Conservation (phyloP, 2,329 filamentous ascomycete genomes). For the Tolypocladium album region DNA sequence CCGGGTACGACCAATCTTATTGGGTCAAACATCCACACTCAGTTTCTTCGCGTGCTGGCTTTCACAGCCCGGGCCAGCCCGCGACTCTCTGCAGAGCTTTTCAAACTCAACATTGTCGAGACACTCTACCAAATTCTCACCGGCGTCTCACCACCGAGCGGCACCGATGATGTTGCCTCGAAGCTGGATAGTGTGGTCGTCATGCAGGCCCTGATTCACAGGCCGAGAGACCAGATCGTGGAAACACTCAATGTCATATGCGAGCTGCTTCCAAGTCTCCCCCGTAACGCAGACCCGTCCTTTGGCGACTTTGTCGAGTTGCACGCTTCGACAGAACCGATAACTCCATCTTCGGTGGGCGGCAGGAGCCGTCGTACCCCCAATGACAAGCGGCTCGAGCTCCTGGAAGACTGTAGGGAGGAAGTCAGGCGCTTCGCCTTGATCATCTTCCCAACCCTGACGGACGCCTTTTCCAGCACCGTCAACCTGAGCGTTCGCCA, state of each 20-base stretch:
- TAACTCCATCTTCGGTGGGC: slow-evolving; percentile 23
- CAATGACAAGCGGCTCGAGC: slow-evolving; percentile 71
- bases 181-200: slow-evolving; percentile 95
- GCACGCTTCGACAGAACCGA: slow-evolving; percentile 25
- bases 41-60: slow-evolving; percentile 84
- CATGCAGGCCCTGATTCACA: slow-evolving; percentile 96
- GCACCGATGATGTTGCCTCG: slow-evolving; percentile 63
- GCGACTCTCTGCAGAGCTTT: slow-evolving; percentile 73
- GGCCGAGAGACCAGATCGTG: slow-evolving; percentile 89
- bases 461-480: slow-evolving; percentile 94
- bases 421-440: slow-evolving; percentile 87
- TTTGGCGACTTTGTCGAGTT: slow-evolving; percentile 34
- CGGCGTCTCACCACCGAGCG: slow-evolving; percentile 80
- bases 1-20: slow-evolving; percentile 95
- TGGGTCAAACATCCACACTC: slow-evolving; percentile 86
- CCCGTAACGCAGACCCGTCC: slow-evolving; percentile 37
- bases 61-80: slow-evolving; percentile 87
- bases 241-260: slow-evolving; percentile 97
- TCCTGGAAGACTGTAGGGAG: slow-evolving; percentile 71
- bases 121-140: slow-evolving; percentile 96
- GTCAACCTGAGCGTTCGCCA: slow-evolving; percentile 91
- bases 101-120: slow-evolving; percentile 95
- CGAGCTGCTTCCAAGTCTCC: slow-evolving; percentile 74
- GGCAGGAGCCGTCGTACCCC: slow-evolving; percentile 32
- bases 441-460: slow-evolving; percentile 87